These are phyloP conservation scores for Luzula sylvatica DNA, from an alignment of 176 grass and related monocot species.

Conservation along the genomic window DNA sequence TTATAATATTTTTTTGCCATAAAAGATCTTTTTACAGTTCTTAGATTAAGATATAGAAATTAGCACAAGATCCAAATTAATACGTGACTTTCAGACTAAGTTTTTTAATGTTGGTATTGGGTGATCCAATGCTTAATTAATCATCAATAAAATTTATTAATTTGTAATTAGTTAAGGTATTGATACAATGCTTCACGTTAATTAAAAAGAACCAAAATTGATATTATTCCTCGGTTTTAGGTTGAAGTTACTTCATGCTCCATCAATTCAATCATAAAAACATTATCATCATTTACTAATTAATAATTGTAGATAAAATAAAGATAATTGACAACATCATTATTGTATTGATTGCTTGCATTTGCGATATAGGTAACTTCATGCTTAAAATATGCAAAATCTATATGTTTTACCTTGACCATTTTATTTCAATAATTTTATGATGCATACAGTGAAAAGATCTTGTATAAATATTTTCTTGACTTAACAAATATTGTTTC, in stretches of 20 bases:
- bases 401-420: too few species aligned
- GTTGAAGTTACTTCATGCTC: slow-evolving; percentile 19
- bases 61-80: slow-evolving; percentile 27
- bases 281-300: too few species aligned
- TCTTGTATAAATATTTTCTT: too few species aligned
- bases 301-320: too few species aligned
- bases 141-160: slow-evolving; percentile 6
- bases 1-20: not conserved
- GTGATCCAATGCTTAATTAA: slow-evolving; percentile 14
- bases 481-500: too few species aligned
- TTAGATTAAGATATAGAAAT: not conserved
- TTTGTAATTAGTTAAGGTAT: slow-evolving; percentile 11
- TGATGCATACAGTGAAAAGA: too few species aligned
- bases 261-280: too few species aligned
- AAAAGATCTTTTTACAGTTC: not conserved
- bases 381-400: too few species aligned
- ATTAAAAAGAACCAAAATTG: slow-evolving; percentile 16
- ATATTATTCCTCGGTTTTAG: slow-evolving; percentile 19
- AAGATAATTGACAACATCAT: too few species aligned
- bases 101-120: not conserved
- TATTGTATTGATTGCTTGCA: too few species aligned
- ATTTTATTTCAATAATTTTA: too few species aligned
- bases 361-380: too few species aligned
- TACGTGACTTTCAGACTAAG: slow-evolving; percentile 21
- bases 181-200: slow-evolving; percentile 8